These are phyloP conservation scores for Hypoxylon sp. DNA, from an alignment of 2,329 filamentous ascomycete genomes.

Conservation along the genomic window DNA sequence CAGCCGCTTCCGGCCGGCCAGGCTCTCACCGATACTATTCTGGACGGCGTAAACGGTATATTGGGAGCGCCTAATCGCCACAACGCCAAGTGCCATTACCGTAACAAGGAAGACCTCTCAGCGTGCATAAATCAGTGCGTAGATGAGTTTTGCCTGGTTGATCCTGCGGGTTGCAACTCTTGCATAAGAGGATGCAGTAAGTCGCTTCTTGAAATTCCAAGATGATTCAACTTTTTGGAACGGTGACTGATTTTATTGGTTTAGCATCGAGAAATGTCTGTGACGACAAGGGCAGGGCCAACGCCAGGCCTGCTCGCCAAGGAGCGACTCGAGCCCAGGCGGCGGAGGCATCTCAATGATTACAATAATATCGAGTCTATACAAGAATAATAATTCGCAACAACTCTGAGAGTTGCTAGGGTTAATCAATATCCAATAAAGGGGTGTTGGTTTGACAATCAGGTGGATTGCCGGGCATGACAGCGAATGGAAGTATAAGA, in stretches of 20 bases:
- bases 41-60: slow-evolving; percentile 29
- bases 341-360: slow-evolving; percentile 7
- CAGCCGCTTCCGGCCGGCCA: slow-evolving; percentile 2
- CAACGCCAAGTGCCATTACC: slow-evolving; percentile 9
- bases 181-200: slow-evolving; percentile 43
- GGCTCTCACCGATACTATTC: slow-evolving; percentile 25
- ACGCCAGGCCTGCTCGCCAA: background rate
- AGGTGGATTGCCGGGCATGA: background rate
- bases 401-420: slow-evolving; percentile 8
- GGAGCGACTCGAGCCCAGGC: background rate
- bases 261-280: slow-evolving; percentile 12
- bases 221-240: background rate
- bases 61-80: slow-evolving; percentile 18
- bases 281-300: slow-evolving; percentile 2
- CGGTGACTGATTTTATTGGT: slow-evolving; percentile 11
- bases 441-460: background rate
- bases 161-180: slow-evolving; percentile 18
- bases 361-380: background rate
- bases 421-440: background rate
- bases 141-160: slow-evolving; percentile 24
- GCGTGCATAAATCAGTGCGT: slow-evolving; percentile 40
- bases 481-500: slow-evolving; percentile 14
- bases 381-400: slow-evolving; percentile 10
- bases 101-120: slow-evolving; percentile 18
- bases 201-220: background rate